Percentiles rank a stretch among this genome's conserved stretches.
phyloP scores from a whole-genome alignment of 192 early-diverging fungal species.

The Podila clonocystis region DNA sequence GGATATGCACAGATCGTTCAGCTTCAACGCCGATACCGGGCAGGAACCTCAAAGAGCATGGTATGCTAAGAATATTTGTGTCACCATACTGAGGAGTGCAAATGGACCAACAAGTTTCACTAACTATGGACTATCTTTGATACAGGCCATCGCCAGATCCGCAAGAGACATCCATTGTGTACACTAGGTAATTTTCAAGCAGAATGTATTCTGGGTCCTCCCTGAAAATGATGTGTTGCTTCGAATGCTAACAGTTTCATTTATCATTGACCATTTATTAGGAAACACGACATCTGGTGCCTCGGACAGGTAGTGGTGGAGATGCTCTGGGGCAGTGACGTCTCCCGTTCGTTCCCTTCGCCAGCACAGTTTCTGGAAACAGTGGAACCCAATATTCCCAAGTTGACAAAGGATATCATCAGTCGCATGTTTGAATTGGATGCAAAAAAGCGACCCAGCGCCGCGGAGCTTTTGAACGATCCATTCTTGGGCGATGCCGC shows the following conservation, averaged over 20 bases:
- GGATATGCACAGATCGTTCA: constrained; percentile 47
- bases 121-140: no score
- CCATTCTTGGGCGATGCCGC: constrained; percentile 70
- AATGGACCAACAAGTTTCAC: no score
- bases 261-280: neutral
- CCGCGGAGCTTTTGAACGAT: constrained; percentile 77
- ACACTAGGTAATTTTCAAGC: constrained; percentile 42
- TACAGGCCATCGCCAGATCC: constrained; percentile 69
- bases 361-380: constrained; percentile 62
- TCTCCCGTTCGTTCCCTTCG: constrained; percentile 59
- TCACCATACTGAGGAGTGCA: no score
- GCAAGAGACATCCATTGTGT: constrained; percentile 65
- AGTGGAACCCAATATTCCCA: constrained; percentile 59
- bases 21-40: constrained; percentile 25
- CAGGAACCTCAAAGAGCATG: constrained; percentile 31
- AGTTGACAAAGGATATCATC: constrained; percentile 59
- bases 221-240: neutral
- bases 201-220: neutral
- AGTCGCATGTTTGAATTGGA: constrained; percentile 71
- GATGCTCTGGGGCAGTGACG: constrained; percentile 76
- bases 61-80: neutral
- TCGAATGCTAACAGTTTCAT: constrained; percentile 7
- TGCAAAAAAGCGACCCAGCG: constrained; percentile 75
- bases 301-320: constrained; percentile 72
- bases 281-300: constrained; percentile 84